A percentile compares a stretch with the other conserved stretches of the same genome.
phyloP scores from a whole-genome alignment of 441 rosid species.

The Hura crepitans region DNA sequence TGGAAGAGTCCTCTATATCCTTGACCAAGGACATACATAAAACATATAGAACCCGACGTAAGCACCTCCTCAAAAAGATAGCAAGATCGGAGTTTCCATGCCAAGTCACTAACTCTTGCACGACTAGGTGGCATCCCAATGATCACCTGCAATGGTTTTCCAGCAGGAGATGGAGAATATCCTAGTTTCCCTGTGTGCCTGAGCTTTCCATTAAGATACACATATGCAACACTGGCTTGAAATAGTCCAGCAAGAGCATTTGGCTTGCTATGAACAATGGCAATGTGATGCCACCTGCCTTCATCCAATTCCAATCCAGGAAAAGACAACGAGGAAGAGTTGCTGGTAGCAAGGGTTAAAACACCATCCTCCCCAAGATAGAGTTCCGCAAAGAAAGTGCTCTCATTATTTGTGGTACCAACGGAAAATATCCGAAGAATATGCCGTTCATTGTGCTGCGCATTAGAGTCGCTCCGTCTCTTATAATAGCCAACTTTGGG shows the following conservation, averaged over 20 bases:
- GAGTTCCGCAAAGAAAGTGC: slow-evolving; percentile 86
- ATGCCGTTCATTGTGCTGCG: slow-evolving; percentile 58
- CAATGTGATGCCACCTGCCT: slow-evolving; percentile 99
- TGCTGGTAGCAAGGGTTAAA: slow-evolving; percentile 97
- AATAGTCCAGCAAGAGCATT: slow-evolving; percentile 99
- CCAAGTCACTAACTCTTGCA: slow-evolving; percentile 79
- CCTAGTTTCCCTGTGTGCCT: slow-evolving; percentile 98
- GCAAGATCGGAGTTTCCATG: slow-evolving; percentile 96
- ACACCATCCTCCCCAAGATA: slow-evolving; percentile 93
- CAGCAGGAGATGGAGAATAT: slow-evolving; percentile 96
- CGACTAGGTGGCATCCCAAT: slow-evolving; percentile 84
- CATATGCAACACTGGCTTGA: slow-evolving; percentile 98
- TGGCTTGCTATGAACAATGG: slow-evolving; percentile 99
- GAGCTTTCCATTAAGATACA: slow-evolving; percentile 94
- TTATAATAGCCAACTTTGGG: slow-evolving; percentile 50
- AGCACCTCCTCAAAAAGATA: slow-evolving; percentile 99
- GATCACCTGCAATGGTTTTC: slow-evolving; percentile 92
- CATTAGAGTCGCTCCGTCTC: slow-evolving; percentile 41
- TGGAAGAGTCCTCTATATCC: slow-evolving; percentile 98
- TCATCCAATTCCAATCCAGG: slow-evolving; percentile 95
- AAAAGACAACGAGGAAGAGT: slow-evolving; percentile 80
- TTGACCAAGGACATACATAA: slow-evolving; percentile 99
- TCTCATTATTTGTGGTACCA: slow-evolving; percentile 75
- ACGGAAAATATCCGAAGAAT: slow-evolving; percentile 90
- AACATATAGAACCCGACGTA: slow-evolving; percentile 90